These are phyloP conservation scores for Eutypella sp. DNA, from an alignment of 2,329 filamentous ascomycete genomes.

Conservation along the genomic window DNA sequence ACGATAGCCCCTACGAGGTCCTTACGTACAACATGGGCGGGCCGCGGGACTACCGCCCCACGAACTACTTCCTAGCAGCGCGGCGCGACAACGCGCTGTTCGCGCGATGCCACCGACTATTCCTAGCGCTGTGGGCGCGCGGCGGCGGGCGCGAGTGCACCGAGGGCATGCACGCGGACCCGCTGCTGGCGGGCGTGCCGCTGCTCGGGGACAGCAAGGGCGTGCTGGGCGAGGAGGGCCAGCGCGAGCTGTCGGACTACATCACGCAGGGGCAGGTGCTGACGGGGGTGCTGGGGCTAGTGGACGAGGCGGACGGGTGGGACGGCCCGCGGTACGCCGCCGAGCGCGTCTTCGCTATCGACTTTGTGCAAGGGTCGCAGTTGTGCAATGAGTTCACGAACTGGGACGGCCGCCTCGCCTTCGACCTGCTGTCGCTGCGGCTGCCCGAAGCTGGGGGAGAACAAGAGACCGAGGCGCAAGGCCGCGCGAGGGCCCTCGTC, in stretches of 20 bases:
- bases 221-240: slow-evolving; percentile 34
- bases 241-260: slow-evolving; percentile 47
- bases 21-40: slow-evolving; percentile 40
- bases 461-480: slow-evolving; percentile 40
- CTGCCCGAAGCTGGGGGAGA: slow-evolving; percentile 34
- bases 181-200: slow-evolving; percentile 40
- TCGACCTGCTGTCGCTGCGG: slow-evolving; percentile 42
- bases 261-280: slow-evolving; percentile 52
- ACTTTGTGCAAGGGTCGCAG: slow-evolving; percentile 46
- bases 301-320: slow-evolving; percentile 47
- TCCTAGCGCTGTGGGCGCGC: slow-evolving; percentile 46
- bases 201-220: slow-evolving; percentile 32
- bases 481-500: slow-evolving; percentile 44
- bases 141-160: slow-evolving; percentile 41
- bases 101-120: slow-evolving; percentile 38
- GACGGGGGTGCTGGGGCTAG: slow-evolving; percentile 44
- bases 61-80: slow-evolving; percentile 45
- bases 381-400: slow-evolving; percentile 47
- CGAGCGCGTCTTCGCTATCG: slow-evolving; percentile 44
- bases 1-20: slow-evolving; percentile 32
- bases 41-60: slow-evolving; percentile 30
- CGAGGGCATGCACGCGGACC: slow-evolving; percentile 43
- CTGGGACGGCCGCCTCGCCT: slow-evolving; percentile 46
- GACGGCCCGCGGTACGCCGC: slow-evolving; percentile 47
- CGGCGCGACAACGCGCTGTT: slow-evolving; percentile 40